These are phyloP conservation scores for Mycena rosella DNA, from an alignment of 768 basidiomycete species.

Conservation along the genomic window DNA sequence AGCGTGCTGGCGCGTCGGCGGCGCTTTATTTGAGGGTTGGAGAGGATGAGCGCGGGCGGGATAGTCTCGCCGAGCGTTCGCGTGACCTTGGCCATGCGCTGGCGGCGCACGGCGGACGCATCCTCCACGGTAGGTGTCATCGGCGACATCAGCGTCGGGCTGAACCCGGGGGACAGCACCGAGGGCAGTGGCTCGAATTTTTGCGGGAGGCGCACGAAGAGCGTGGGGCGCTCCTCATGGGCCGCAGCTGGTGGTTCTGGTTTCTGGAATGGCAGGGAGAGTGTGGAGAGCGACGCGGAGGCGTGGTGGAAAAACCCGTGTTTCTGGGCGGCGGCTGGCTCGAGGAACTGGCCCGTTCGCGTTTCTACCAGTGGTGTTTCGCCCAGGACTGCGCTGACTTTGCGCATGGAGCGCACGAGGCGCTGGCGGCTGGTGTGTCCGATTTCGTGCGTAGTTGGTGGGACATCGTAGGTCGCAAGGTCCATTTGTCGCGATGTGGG, in stretches of 20 bases:
- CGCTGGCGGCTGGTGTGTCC: conserved; percentile 21
- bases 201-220: conserved; percentile 24
- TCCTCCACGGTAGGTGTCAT: conserved; percentile 26
- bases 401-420: conserved; percentile 33
- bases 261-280: conserved; percentile 25
- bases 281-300: conserved; percentile 22
- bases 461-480: neutral
- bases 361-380: conserved; percentile 29
- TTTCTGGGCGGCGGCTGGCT: conserved; percentile 1
- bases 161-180: conserved; percentile 17
- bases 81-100: conserved; percentile 57
- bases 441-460: conserved; percentile 18
- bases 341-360: neutral
- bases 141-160: conserved; percentile 33
- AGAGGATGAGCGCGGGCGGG: conserved; percentile 54
- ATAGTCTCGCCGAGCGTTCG: conserved; percentile 61
- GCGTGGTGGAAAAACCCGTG: conserved; percentile 25
- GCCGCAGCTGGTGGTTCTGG: neutral
- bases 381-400: conserved; percentile 30
- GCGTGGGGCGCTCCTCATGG: conserved; percentile 19
- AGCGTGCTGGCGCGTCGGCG: conserved; percentile 30
- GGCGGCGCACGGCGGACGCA: conserved; percentile 44
- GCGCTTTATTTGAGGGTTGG: conserved; percentile 22
- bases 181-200: conserved; percentile 14
- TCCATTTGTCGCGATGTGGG: too few relatives aligned